phyloP scores from a whole-genome alignment of 176 grass and related monocot genomes.

The Saccharum officinarum region DNA sequence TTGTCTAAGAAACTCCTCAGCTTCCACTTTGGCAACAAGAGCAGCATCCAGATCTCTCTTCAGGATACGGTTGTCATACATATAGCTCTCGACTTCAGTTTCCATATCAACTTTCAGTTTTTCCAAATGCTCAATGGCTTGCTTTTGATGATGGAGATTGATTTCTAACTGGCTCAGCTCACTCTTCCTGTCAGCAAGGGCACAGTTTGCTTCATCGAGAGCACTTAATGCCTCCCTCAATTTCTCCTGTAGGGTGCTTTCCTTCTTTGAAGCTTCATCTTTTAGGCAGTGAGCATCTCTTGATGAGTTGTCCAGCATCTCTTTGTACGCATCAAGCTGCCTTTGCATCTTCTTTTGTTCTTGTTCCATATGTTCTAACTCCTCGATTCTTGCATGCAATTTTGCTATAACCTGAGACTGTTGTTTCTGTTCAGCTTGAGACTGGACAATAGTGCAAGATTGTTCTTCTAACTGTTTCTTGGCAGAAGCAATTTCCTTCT shows the following conservation, averaged over 20 bases:
- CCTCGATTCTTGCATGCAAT: conserved; percentile 46
- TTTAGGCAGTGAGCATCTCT: conserved; percentile 52
- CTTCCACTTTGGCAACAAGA: conserved; percentile 45
- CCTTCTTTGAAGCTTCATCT: conserved; percentile 55
- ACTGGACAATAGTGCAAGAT: conserved; percentile 39
- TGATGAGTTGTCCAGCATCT: conserved; percentile 51
- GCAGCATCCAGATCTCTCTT: conserved; percentile 50
- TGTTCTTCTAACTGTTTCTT: conserved; percentile 51
- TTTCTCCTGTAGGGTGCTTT: conserved; percentile 50
- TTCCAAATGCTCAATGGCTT: conserved; percentile 43
- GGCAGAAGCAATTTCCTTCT: conserved; percentile 31
- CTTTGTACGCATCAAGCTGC: conserved; percentile 57
- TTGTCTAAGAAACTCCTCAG: conserved; percentile 38
- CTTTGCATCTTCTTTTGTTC: conserved; percentile 46
- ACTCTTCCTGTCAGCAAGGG: conserved; percentile 39
- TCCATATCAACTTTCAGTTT: conserved; percentile 41
- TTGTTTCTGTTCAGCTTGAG: conserved; percentile 33
- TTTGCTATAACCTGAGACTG: conserved; percentile 34
- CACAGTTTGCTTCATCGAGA: conserved; percentile 54
- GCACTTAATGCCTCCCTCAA: conserved; percentile 40
- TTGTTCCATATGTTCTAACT: conserved; percentile 48
- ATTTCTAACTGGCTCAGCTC: conserved; percentile 40
- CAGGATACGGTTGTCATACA: conserved; percentile 28
- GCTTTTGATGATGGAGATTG: conserved; percentile 44
- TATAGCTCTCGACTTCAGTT: conserved; percentile 44